Percentiles rank a stretch among this genome's conserved stretches.
Conservation (phyloP, 345 rosid genomes). For the Pseudoturritis turrita region DNA sequence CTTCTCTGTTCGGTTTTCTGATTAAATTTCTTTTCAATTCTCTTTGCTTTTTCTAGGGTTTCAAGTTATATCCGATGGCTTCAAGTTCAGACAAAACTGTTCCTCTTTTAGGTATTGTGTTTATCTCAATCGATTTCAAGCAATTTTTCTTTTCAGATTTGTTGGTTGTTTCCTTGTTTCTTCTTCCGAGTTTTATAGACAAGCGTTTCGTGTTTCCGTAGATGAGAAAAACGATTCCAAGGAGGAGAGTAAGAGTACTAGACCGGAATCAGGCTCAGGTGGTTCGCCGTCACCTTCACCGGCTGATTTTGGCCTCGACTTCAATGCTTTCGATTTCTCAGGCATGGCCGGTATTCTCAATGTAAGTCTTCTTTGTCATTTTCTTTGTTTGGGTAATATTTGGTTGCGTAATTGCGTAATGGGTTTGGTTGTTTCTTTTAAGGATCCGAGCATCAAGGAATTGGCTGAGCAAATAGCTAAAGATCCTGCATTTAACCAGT, state of each 20-base stretch:
- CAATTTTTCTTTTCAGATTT: not conserved
- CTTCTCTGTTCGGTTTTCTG: too few species aligned
- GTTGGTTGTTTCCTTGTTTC: not conserved
- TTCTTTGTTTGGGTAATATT: not conserved
- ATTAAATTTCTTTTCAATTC: too few species aligned
- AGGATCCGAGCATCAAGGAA: conserved; percentile 95
- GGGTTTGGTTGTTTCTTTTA: not conserved
- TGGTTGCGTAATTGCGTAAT: not conserved
- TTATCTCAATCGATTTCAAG: too few species aligned
- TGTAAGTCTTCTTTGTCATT: conserved; percentile 37
- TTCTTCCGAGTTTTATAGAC: not conserved
- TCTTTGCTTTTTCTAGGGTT: too few species aligned
- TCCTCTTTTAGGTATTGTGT: too few species aligned
- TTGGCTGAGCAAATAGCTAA: conserved; percentile 90
- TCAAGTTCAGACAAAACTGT: too few species aligned
- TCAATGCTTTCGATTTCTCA: conserved; percentile 87
- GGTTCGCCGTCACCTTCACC: conserved; percentile 39
- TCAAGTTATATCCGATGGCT: too few species aligned
- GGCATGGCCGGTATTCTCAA: conserved; percentile 78
- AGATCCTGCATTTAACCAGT: conserved; percentile 87
- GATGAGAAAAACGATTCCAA: conserved; percentile 56
- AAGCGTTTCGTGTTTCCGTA: conserved; percentile 2
- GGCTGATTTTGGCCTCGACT: conserved; percentile 35
- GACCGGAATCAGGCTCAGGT: conserved; percentile 29
- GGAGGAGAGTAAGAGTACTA: conserved; percentile 28